Evolutionary conservation across 257 asterid species (phyloP), one percentile per base, ranked within the genome.

Genomic region (Solanum bukasovii): DNA sequence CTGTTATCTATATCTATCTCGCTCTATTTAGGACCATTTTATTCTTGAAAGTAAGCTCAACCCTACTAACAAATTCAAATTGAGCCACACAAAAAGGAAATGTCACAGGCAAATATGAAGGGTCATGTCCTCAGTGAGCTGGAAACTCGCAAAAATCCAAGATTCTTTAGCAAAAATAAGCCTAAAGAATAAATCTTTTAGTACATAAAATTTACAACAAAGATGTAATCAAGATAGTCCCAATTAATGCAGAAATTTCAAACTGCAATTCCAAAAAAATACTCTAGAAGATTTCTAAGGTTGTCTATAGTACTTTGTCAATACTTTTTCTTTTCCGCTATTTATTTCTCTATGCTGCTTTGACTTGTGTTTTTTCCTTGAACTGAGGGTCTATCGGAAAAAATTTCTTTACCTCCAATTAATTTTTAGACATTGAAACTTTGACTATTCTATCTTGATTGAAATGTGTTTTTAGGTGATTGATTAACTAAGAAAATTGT

Each of bases 101-200:
- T 49, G 21, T 0, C 0, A 5, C 1, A 49, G 0, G 31, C 21
- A 49, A 49, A 5, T 49, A 49, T 49, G 3, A 49, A 49, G 4
- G 23, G 0, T 52, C 9, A 0, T 52, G 23, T 2, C 23, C 8
- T 52, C 0, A 3, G 3, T 52, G 63, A 14, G 9, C 0, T 0
- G 4, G 4, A 52, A 52, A 52, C 4, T 52, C 9, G 3, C 0
- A 52, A 34, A 34, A 18, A 20, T 5, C 46, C 14, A 2, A 18
- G 13, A 72, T 34, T 52, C 61, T 52, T 16, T 52, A 52, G 61
- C 9, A 52, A 52, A 52, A 52, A 52, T 52, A 52, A 16, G 1
- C 61, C 61, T 52, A 52, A n/a, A 72, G 27, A 72, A 59, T 59
- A 59, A 3, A 59, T 59, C 27, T 59, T 59, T 59, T 8, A 49